Percentiles rank a stretch among this genome's conserved stretches.
phyloP scores from a whole-genome alignment of 2,329 filamentous ascomycete species.

The Colletotrichum cuscutae region DNA sequence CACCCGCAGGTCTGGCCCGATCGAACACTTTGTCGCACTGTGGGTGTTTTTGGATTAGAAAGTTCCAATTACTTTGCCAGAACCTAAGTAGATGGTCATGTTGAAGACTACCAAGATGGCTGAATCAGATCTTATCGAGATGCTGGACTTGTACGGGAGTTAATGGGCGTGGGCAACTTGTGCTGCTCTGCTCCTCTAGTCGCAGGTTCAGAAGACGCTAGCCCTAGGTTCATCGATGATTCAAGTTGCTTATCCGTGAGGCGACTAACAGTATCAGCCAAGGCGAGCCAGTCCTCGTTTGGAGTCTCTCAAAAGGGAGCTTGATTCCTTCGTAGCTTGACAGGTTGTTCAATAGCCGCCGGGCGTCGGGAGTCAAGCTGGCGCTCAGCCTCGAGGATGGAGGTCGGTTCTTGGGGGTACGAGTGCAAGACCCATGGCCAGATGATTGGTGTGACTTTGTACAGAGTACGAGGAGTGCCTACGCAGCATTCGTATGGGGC shows the following conservation, averaged over 20 bases:
- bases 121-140: neutral
- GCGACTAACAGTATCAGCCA: slow-evolving; percentile 25
- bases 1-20: neutral
- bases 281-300: slow-evolving; percentile 12
- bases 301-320: neutral
- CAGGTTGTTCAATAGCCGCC: neutral
- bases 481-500: neutral
- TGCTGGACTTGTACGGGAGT: neutral
- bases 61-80: neutral
- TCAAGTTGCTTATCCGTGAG: slow-evolving; percentile 6
- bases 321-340: neutral
- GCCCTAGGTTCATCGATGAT: neutral
- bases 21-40: neutral
- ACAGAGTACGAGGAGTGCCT: neutral
- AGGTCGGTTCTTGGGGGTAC: neutral
- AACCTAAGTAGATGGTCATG: too few species aligned
- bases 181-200: neutral
- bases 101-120: too few species aligned
- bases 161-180: neutral
- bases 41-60: neutral
- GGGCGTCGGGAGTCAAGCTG: slow-evolving; percentile 13
- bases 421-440: neutral
- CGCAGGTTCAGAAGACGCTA: neutral
- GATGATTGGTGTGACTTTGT: neutral
- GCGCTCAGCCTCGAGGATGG: slow-evolving; percentile 22